These are phyloP conservation scores for Crithidia mellificae DNA, from an alignment of 208 protist genomes.

Conservation along the genomic window DNA sequence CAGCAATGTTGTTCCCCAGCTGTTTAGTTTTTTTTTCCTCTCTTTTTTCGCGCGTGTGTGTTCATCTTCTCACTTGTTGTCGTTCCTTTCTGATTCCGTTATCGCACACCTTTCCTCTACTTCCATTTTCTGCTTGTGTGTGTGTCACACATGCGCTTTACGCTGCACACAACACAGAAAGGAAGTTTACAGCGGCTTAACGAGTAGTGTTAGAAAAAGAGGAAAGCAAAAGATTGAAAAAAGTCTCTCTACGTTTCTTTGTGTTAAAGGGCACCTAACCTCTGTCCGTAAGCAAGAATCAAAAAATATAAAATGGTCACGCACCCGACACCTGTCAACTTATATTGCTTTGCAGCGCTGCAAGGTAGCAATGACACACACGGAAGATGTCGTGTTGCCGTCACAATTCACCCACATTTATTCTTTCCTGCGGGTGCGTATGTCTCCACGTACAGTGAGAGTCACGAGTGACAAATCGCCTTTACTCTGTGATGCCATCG, in stretches of 20 bases:
- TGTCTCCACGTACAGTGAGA: too few species aligned
- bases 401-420: too few species aligned
- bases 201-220: slow-evolving; percentile 1
- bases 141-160: not conserved
- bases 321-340: not conserved
- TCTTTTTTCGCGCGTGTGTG: not conserved
- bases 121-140: not conserved
- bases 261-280: not conserved
- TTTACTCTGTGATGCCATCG: too few species aligned
- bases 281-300: not conserved
- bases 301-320: not conserved
- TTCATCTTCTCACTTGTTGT: not conserved
- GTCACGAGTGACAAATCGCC: too few species aligned
- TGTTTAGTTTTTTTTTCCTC: not conserved
- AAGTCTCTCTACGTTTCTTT: not conserved
- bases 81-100: not conserved
- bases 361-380: too few species aligned
- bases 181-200: not conserved
- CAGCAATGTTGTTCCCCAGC: too few species aligned
- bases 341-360: too few species aligned
- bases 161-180: not conserved
- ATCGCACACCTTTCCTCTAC: not conserved
- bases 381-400: too few species aligned
- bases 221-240: not conserved
- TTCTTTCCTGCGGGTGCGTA: too few species aligned